Conservation (phyloP, 129 eudicot genomes). For the Flaveria robusta region DNA sequence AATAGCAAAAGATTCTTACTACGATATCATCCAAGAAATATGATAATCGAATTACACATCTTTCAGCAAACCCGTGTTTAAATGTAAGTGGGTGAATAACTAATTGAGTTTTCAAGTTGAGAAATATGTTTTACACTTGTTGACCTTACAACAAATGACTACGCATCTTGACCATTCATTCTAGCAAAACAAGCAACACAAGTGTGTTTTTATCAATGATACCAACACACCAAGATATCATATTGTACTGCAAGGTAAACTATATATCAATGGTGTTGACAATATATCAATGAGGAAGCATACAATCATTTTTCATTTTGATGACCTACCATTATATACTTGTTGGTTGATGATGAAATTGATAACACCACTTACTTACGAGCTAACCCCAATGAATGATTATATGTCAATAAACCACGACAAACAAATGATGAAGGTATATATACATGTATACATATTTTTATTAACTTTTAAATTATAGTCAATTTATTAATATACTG, state of each 20-base stretch:
- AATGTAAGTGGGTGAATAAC: background rate
- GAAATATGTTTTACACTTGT: background rate
- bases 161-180: background rate
- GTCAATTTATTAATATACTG: too few species aligned
- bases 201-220: background rate
- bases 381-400: too few species aligned
- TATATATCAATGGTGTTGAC: too few species aligned
- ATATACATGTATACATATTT: too few species aligned
- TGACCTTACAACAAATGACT: background rate
- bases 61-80: background rate
- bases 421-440: too few species aligned
- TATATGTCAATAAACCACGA: too few species aligned
- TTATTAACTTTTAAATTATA: too few species aligned
- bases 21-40: conserved; percentile 6
- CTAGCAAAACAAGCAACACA: background rate
- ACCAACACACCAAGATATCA: background rate
- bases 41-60: background rate
- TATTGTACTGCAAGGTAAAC: background rate
- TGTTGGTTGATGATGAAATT: too few species aligned
- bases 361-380: too few species aligned
- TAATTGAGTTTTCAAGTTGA: background rate
- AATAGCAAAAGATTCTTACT: conserved; percentile 2
- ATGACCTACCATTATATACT: too few species aligned
- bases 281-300: too few species aligned
- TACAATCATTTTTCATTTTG: too few species aligned